Base-by-base conservation (phyloP, 257 asterid genomes). In the Nicotiana sylvestris region DNA sequence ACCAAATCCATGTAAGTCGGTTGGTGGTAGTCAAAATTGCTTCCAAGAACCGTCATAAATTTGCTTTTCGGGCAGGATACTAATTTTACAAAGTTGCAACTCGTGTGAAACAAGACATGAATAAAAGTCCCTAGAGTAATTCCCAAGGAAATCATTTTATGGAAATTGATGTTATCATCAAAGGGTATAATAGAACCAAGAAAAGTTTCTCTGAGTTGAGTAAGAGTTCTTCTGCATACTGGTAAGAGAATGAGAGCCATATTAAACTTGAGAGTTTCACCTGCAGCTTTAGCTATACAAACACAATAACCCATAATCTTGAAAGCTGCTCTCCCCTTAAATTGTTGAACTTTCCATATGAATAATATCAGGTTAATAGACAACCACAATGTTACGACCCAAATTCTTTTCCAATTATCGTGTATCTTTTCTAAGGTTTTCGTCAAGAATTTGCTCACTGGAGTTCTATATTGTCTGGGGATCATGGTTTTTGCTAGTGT, bases 191-290 rank as follows among this genome's bases (percentile, higher is more conserved):
- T 66, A 0, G 76, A 32, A 0, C 97, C 93, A 2, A 96, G 96
- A 37, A 93, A 86, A 8, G 98, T 81, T 69, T 93, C 99, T 35
- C 98, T 81, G 8, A 96, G 90, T 66, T 15, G 82, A 0, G 98
- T 93, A 0, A 96, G 93, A 3, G 94, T 94, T 86, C 95, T 85
- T 69, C 98, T 84, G 84, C 98, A 95, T 0, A 94, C 98, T 1
- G 97, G 98, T 16, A 94, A 53, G 72, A 94, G 97, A 78, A 93
- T 89, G 11, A 94, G 91, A 25, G 98, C 98, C 98, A 94, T 94
- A 78, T 94, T 94, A 88, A 94, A 88, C 88, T 94, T 94, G 0
- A 89, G 81, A 6, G 92, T 91, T 87, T 94, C 98, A 0, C 93
- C 98, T 12, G 94, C 91, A 27, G 92, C 97, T 68, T 94, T 94